Base-by-base conservation (phyloP, 2,329 filamentous ascomycete species). In the Orbilia blumenaviensis region DNA sequence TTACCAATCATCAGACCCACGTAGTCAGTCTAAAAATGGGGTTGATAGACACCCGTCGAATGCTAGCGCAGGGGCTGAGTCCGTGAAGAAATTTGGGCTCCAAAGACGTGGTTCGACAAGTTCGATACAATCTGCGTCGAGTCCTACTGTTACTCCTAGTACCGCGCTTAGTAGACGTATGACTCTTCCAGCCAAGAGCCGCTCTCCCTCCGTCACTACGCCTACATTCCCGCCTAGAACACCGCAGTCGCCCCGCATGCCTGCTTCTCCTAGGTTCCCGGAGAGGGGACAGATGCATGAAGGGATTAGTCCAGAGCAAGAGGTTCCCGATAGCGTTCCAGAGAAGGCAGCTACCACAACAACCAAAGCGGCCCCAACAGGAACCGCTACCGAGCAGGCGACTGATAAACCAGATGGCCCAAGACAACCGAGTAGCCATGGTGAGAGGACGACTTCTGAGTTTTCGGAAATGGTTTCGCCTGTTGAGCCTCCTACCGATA, bases 51-150 rank as follows among this genome's bases (percentile, higher is more conserved):
- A 94, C 3, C 88, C 91, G 10, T 98, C 95, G 5, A 96, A 90
- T 81, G 92, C 92, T 1, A 98, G 94, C 82, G 93, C 91, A 52
- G 93, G 91, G 36, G 92, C 93, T 16, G 93, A 96, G 79, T 96
- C 93, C 80, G 88, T 96, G 42, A 89, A 92, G 46, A 92, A 91
- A 80, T 92, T 91, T 68, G 89, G 89, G 79, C 85, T 97, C 27
- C 88, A 94, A 78, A 88, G 95, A 78, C 97, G 97, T 81, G 91
- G 94, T 60, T 98, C 95, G 2, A 92, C 93, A 0, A 96, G 94
- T 2, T 98, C 95, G n/a, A 89, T 90, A 79, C 62, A 91, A 88
- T 77, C 89, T 89, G 10, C 85, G 85, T 73, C 61, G 2, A 73
- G 42, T 3, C 82, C 86, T 66, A 84, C 84, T 2, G 82, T 86